These are phyloP conservation scores for Haplosporangium gracile DNA, from an alignment of 192 early-diverging fungal genomes.

Conservation along the genomic window DNA sequence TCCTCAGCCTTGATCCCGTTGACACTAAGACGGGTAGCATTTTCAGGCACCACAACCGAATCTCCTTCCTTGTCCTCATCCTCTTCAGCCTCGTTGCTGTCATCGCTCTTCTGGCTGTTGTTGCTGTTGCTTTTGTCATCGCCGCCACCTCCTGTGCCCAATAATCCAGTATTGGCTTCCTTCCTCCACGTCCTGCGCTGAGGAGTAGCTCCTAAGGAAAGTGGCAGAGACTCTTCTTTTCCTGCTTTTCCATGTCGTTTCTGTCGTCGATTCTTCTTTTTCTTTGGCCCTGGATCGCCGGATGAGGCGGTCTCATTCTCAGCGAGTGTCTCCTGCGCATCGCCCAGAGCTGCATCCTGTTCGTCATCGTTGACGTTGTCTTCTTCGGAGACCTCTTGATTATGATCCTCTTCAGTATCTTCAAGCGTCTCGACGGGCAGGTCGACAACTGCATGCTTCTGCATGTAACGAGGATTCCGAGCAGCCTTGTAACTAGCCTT, in stretches of 20 bases:
- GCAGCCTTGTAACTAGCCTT: conserved; percentile 25
- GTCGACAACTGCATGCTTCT: conserved; percentile 12
- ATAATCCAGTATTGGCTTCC: neutral
- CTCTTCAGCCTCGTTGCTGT: neutral
- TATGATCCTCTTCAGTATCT: neutral
- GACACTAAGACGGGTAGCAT: neutral
- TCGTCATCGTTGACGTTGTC: neutral
- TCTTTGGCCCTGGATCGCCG: neutral
- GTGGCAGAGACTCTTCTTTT: too few relatives aligned
- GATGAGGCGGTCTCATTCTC: neutral
- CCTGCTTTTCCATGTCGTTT: neutral
- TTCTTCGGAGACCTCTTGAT: conserved; percentile 1
- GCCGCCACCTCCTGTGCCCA: neutral
- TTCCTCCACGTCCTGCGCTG: conserved; percentile 28
- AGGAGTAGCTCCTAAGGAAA: neutral
- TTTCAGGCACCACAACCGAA: neutral
- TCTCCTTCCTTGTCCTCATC: neutral
- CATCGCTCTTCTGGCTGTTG: neutral
- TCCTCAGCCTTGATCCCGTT: conserved; percentile 30
- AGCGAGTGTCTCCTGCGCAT: neutral
- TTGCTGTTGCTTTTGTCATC: neutral
- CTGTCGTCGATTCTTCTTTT: conserved; percentile 15
- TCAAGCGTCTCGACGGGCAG: neutral
- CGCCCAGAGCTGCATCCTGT: neutral
- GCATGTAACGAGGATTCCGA: conserved; percentile 36